Percentiles rank a stretch among this genome's conserved stretches.
Conservation (phyloP, 2,329 filamentous ascomycete genomes). For the Tolypocladium endophyticum region DNA sequence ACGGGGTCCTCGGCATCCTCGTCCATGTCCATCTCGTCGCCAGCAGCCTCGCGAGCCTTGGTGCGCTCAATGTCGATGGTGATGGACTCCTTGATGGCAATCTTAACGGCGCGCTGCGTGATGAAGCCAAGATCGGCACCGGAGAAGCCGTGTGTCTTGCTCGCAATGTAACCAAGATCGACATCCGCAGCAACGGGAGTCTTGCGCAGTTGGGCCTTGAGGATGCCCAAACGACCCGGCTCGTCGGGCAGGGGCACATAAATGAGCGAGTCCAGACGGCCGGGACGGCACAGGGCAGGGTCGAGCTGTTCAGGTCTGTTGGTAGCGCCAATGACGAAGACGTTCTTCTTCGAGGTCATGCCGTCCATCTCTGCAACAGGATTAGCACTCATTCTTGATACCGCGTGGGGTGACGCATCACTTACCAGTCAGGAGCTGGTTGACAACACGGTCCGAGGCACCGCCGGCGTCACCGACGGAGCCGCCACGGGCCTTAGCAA, state of each 20-base stretch:
- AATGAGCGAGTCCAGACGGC: conserved; percentile 96
- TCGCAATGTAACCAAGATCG: conserved; percentile 82
- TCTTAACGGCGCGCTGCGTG: conserved; percentile 96
- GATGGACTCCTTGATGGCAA: conserved; percentile 98
- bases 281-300: conserved; percentile 93
- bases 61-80: conserved; percentile 75
- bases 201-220: conserved; percentile 95
- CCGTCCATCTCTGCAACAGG: conserved; percentile 76
- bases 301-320: conserved; percentile 98
- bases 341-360: conserved; percentile 99
- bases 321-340: conserved; percentile 98
- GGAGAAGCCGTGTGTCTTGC: conserved; percentile 97
- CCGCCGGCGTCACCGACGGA: conserved; percentile 93
- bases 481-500: conserved; percentile 97
- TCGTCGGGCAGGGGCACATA: conserved; percentile 96
- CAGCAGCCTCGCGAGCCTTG: conserved; percentile 80
- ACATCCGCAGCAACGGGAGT: conserved; percentile 84
- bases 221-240: conserved; percentile 76
- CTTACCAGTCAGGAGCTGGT: conserved; percentile 94
- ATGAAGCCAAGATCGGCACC: conserved; percentile 99
- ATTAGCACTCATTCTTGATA: conserved; percentile 28
- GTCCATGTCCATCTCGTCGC: conserved; percentile 59
- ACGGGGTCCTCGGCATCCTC: conserved; percentile 86
- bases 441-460: conserved; percentile 98
- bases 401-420: conserved; percentile 8